Conservation (phyloP, 306 rosid species). For the Abrus pulchellus region DNA sequence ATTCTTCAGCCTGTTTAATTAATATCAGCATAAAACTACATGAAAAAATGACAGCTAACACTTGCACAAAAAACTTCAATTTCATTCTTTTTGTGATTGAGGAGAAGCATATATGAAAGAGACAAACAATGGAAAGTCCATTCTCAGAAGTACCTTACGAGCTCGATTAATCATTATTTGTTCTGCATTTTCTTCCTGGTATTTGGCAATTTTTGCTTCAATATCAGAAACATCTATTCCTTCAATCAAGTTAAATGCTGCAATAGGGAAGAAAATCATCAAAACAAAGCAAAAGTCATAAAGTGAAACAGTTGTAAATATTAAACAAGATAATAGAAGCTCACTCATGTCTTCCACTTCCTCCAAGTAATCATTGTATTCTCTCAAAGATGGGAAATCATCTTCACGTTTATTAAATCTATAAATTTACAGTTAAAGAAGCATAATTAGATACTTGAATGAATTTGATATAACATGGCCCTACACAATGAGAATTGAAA, state of each 20-base stretch:
- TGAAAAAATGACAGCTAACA: slow-evolving; percentile 20
- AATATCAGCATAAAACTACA: slow-evolving; percentile 41
- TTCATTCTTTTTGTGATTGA: background rate
- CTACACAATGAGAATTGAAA: background rate
- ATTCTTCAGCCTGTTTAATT: slow-evolving; percentile 85
- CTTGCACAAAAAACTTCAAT: slow-evolving; percentile 16
- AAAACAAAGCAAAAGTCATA: slow-evolving; percentile 38
- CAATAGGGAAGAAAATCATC: slow-evolving; percentile 28
- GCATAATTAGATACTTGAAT: slow-evolving; percentile 26
- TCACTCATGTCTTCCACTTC: slow-evolving; percentile 96
- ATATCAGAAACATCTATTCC: slow-evolving; percentile 79
- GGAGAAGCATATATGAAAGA: slow-evolving; percentile 1
- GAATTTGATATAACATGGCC: slow-evolving; percentile 39
- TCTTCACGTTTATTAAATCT: slow-evolving; percentile 95
- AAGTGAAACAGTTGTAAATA: slow-evolving; percentile 15
- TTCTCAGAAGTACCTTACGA: slow-evolving; percentile 68
- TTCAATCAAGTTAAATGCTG: slow-evolving; percentile 80
- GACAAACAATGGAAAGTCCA: slow-evolving; percentile 8
- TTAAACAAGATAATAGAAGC: slow-evolving; percentile 40
- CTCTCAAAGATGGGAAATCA: slow-evolving; percentile 80
- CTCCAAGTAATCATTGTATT: slow-evolving; percentile 93
- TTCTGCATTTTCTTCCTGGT: slow-evolving; percentile 91
- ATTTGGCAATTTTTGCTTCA: slow-evolving; percentile 74
- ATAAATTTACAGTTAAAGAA: slow-evolving; percentile 19
- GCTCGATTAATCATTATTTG: slow-evolving; percentile 90